Percentiles rank a stretch among this genome's conserved stretches.
phyloP scores from a whole-genome alignment of 257 asterid species.

The Haberlea rhodopensis region DNA sequence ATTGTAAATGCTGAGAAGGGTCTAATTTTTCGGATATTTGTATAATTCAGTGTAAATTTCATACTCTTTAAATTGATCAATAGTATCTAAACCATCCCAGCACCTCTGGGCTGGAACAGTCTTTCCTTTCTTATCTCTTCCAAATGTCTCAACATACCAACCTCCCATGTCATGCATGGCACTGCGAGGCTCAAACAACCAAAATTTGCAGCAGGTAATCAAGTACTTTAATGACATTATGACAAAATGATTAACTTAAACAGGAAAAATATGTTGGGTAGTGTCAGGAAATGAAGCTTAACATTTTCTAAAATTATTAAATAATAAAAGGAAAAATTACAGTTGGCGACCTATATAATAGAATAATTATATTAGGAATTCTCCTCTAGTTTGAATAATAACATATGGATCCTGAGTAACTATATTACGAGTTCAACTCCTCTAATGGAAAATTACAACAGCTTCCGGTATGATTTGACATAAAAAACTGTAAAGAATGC shows the following conservation, averaged over 20 bases:
- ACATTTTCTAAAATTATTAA: not conserved
- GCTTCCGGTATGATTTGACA: no score
- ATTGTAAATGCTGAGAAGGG: slow-evolving; percentile 21
- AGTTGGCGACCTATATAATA: no score
- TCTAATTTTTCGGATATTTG: not conserved
- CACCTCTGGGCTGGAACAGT: slow-evolving; percentile 57
- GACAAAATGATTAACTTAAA: slow-evolving; percentile 17
- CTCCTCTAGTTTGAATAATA: no score
- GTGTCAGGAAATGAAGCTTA: not conserved
- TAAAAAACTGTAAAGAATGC: no score
- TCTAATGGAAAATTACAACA: no score
- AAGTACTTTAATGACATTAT: slow-evolving; percentile 26
- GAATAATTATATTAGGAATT: no score
- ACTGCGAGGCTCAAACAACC: slow-evolving; percentile 98
- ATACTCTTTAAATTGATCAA: slow-evolving; percentile 59
- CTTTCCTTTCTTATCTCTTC: slow-evolving; percentile 71
- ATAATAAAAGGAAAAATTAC: no score
- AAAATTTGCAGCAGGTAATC: slow-evolving; percentile 54
- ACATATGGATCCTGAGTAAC: no score
- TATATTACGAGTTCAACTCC: no score
- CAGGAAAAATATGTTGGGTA: slow-evolving; percentile 3
- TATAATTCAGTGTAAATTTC: slow-evolving; percentile 34
- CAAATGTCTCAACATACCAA: slow-evolving; percentile 93
- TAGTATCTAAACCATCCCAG: slow-evolving; percentile 63
- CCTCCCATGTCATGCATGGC: slow-evolving; percentile 92